Base-by-base conservation (phyloP, 805 yeast genomes). In the Maudiozyma saulgeensis region DNA sequence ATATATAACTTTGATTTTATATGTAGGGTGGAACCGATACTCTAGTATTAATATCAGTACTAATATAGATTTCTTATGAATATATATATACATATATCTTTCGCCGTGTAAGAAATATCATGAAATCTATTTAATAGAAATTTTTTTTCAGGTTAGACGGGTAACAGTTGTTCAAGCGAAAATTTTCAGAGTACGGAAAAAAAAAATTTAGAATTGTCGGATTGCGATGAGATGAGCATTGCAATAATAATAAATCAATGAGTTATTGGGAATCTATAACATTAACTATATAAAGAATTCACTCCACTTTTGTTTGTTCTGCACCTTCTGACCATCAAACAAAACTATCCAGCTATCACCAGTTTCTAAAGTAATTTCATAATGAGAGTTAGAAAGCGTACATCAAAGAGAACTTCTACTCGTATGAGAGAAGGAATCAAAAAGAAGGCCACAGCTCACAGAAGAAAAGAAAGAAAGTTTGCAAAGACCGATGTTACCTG, bases 401-500 rank as follows among this genome's bases (percentile, higher is more conserved):
- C 89, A 39, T 85, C 95, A 52, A 93, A 91, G 71, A 81, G 98
- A 72, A 76, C 82, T 47, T 79, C 93, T 64, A 91, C 98, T 61
- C 88, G 95, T 68, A 80, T 90, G 87, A 81, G 89, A 63, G 96
- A 90, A 68, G 99, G 99, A 55, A 89, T 93, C 66, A 85, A 87
- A 74, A 93, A 89, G 79, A 93, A 93, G 71, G 90, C 96, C 2
- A 79, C 91, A 41, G 96, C 98, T 7, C 91, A 90, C 59, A 78
- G 84, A 55, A 81, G 95, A 69, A 93, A 93, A 65, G 84, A 86
- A 66, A 78, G 76, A 59, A 93, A 93, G 71, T 56, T 66, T 25
- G 78, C 96, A 18, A 93, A 93, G 76, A 89, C 80, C 64, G 97
- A 91, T 67, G 80, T 80, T 4, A 93, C 98, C 15, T 93, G 99